Conservation (phyloP, 768 basidiomycete species). For the Clathrus columnatus region DNA sequence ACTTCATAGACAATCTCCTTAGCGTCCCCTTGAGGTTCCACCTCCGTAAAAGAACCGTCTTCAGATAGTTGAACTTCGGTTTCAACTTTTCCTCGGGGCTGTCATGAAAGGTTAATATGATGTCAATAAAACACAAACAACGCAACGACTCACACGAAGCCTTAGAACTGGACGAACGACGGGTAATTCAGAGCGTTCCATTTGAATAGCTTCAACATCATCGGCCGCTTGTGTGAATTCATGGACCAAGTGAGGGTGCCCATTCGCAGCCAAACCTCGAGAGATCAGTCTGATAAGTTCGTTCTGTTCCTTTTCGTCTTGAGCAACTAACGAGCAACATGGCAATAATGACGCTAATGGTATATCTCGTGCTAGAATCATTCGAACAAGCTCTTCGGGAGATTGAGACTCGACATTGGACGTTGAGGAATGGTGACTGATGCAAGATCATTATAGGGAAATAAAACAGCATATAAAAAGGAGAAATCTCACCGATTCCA, state of each 20-base stretch:
- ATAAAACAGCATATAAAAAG: neutral
- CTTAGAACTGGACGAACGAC: constrained; percentile 54
- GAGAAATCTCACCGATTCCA: constrained; percentile 40
- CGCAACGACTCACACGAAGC: constrained; percentile 25
- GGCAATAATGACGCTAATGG: constrained; percentile 42
- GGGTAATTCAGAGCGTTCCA: constrained; percentile 40
- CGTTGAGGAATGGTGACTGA: constrained; percentile 11
- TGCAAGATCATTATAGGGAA: constrained; percentile 13
- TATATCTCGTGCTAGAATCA: constrained; percentile 41
- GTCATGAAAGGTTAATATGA: neutral
- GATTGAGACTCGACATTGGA: constrained; percentile 1
- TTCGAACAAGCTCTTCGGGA: constrained; percentile 30
- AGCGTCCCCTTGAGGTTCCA: constrained; percentile 1
- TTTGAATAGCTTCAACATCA: constrained; percentile 28
- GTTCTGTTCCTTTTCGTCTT: constrained; percentile 37
- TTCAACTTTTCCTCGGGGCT: constrained; percentile 8
- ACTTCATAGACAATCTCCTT: constrained; percentile 28
- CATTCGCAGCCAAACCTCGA: constrained; percentile 48
- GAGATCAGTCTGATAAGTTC: constrained; percentile 47
- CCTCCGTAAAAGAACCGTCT: constrained; percentile 9
- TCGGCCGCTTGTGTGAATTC: constrained; percentile 48
- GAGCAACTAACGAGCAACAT: constrained; percentile 37
- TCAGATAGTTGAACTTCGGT: constrained; percentile 10
- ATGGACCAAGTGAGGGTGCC: constrained; percentile 38
- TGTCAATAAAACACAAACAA: neutral